phyloP scores from a whole-genome alignment of 2,329 filamentous ascomycete species.

The Fusarium stilboides region DNA sequence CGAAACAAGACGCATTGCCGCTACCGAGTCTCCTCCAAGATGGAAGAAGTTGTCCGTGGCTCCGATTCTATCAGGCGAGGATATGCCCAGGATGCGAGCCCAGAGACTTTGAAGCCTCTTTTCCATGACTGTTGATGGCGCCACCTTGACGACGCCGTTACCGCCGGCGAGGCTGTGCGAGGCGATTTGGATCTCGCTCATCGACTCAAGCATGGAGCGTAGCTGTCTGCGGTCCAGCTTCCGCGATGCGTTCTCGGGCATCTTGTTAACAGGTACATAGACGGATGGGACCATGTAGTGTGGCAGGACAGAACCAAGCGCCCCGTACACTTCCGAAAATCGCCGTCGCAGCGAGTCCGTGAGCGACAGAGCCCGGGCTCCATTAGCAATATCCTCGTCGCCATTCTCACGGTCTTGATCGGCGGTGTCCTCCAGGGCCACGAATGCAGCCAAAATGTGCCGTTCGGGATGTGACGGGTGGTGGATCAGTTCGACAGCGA shows the following conservation, averaged over 20 bases:
- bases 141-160: slow-evolving; percentile 17
- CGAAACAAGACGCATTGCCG: slow-evolving; percentile 18
- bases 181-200: slow-evolving; percentile 19
- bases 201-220: slow-evolving; percentile 17
- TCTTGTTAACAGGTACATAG: slow-evolving; percentile 19
- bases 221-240: slow-evolving; percentile 14
- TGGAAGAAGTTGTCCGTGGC: slow-evolving; percentile 17
- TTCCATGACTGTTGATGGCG: slow-evolving; percentile 17
- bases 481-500: slow-evolving; percentile 15
- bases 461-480: slow-evolving; percentile 15
- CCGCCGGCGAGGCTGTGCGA: slow-evolving; percentile 13
- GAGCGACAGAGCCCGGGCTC: slow-evolving; percentile 14
- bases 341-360: slow-evolving; percentile 14
- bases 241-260: slow-evolving; percentile 17
- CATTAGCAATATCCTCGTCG: slow-evolving; percentile 11
- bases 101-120: slow-evolving; percentile 18
- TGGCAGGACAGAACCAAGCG: slow-evolving; percentile 13
- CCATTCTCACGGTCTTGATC: slow-evolving; percentile 16
- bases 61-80: slow-evolving; percentile 16
- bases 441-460: slow-evolving; percentile 21
- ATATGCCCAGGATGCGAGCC: slow-evolving; percentile 17
- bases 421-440: slow-evolving; percentile 10
- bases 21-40: slow-evolving; percentile 19
- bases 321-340: slow-evolving; percentile 15
- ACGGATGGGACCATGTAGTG: slow-evolving; percentile 18